Conservation (phyloP, 495 filamentous ascomycete species). For the Tetracladium marchalianum region DNA sequence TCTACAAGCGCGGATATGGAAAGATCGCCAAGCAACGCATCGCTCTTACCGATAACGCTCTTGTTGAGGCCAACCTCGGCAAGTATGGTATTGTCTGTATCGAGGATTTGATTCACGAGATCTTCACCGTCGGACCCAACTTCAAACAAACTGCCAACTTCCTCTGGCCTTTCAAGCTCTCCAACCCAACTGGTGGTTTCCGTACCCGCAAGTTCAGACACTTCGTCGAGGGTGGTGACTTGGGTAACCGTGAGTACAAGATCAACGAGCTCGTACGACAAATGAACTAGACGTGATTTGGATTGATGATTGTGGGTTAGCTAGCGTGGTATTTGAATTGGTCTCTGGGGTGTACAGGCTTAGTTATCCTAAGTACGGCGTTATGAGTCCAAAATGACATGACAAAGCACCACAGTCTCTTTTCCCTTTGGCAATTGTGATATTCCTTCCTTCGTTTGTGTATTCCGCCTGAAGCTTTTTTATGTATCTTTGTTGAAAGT, state of each 20-base stretch:
- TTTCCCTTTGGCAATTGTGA: too few relatives aligned
- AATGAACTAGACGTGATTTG: slow-evolving; percentile 73
- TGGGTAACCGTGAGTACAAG: slow-evolving; percentile 97
- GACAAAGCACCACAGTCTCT: too few relatives aligned
- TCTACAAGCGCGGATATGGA: slow-evolving; percentile 99
- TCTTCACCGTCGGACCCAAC: slow-evolving; percentile 96
- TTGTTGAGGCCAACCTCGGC: slow-evolving; percentile 93
- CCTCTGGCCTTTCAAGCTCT: slow-evolving; percentile 99
- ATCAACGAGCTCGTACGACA: slow-evolving; percentile 94
- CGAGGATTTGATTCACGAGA: slow-evolving; percentile 99
- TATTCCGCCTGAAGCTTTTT: too few relatives aligned
- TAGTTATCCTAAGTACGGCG: slow-evolving; percentile 10
- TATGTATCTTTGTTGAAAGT: too few relatives aligned
- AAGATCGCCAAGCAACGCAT: slow-evolving; percentile 96
- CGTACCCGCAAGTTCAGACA: slow-evolving; percentile 95
- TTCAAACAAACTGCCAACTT: slow-evolving; percentile 99
- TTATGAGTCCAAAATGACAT: slow-evolving; percentile 4
- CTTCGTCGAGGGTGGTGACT: slow-evolving; percentile 91
- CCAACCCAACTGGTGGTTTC: slow-evolving; percentile 95
- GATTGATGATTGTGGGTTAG: slow-evolving; percentile 14
- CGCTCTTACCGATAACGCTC: slow-evolving; percentile 90
- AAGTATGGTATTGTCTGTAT: slow-evolving; percentile 99
- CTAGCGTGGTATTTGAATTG: slow-evolving; percentile 23
- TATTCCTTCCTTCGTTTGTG: too few relatives aligned
- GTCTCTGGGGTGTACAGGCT: not conserved